Base-by-base conservation (phyloP, 345 rosid species). In the Lepidium africanum region DNA sequence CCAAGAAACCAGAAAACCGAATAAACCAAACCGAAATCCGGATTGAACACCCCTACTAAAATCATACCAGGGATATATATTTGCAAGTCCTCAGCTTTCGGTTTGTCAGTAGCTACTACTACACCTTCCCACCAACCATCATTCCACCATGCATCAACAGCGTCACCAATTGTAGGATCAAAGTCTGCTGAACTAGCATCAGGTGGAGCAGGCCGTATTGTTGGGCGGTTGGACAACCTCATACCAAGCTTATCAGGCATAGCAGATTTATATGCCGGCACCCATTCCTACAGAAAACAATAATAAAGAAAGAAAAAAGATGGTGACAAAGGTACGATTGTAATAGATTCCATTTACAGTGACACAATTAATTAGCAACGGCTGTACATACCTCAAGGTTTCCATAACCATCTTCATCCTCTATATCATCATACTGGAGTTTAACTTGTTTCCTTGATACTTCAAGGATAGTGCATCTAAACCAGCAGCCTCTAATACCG, bases 111-210 rank as follows among this genome's bases (percentile, higher is more conserved):
- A 72, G 82, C 84, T 27, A 76, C 77, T 21, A 89, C 82, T 76
- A 91, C 85, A 40, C 96, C 99, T 80, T 94, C 99, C 96, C 99
- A 94, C 99, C 97, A 94, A 64, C 99, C 99, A 87, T 94, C 99
- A 55, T 91, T 90, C 99, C 99, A 94, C 97, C 99, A 90, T 19
- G 90, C 95, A 86, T 94, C 99, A 60, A 94, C 91, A 46, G 99
- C 87, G 62, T 76, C 58, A 49, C 97, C 98, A 47, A 88, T 46
- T 58, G 61, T 77, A 53, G 70, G 68, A 62, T 77, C 63, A 59
- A 60, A 51, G 21, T 78, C 74, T 46, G 37, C 36, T 75, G 61
- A 73, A 47, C 6, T 40, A 57, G 73, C 70, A 56, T 67, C 59
- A 53, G 80, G 79, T 63, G 92, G 92, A 35, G 76, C 57, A 19